Percentiles rank a stretch among this genome's conserved stretches.
Conservation (phyloP, 1,284 basidiomycete genomes). For the Ceratobasidium sp. region DNA sequence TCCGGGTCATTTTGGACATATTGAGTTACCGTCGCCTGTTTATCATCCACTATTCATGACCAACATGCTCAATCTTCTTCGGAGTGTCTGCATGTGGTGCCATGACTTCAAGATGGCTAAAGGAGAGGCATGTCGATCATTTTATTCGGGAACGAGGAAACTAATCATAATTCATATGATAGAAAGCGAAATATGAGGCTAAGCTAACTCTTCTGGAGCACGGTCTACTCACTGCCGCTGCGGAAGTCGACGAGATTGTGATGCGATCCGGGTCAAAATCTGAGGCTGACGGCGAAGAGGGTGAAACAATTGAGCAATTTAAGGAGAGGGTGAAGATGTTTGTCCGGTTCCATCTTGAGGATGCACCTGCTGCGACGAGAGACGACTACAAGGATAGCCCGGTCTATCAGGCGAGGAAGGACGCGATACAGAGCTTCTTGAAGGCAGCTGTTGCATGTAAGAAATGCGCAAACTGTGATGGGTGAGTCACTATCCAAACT, state of each 20-base stretch:
- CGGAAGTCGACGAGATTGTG: conserved; percentile 77
- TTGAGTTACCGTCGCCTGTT: conserved; percentile 94
- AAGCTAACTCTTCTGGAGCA: conserved; percentile 92
- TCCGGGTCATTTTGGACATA: conserved; percentile 99
- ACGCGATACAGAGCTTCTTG: conserved; percentile 85
- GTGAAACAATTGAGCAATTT: conserved; percentile 72
- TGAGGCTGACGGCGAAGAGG: conserved; percentile 62
- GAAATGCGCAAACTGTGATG: conserved; percentile 83
- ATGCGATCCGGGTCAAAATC: conserved; percentile 49
- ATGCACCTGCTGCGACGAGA: conserved; percentile 71
- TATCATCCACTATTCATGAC: conserved; percentile 98
- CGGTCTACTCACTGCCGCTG: conserved; percentile 87
- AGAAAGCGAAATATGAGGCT: conserved; percentile 87
- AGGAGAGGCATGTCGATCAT: conserved; percentile 71
- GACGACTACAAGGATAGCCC: conserved; percentile 91
- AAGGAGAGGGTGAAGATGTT: conserved; percentile 79
- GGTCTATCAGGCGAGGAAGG: conserved; percentile 90
- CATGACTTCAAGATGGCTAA: conserved; percentile 90
- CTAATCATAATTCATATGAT: conserved; percentile 44
- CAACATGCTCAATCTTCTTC: conserved; percentile 89
- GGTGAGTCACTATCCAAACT: conserved; percentile 68
- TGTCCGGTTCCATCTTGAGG: conserved; percentile 74
- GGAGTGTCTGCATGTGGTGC: conserved; percentile 95
- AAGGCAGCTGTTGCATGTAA: conserved; percentile 72
- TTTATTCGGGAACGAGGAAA: background rate